Base-by-base conservation (phyloP, 2,329 filamentous ascomycete species). In the Monosporascus sp. region DNA sequence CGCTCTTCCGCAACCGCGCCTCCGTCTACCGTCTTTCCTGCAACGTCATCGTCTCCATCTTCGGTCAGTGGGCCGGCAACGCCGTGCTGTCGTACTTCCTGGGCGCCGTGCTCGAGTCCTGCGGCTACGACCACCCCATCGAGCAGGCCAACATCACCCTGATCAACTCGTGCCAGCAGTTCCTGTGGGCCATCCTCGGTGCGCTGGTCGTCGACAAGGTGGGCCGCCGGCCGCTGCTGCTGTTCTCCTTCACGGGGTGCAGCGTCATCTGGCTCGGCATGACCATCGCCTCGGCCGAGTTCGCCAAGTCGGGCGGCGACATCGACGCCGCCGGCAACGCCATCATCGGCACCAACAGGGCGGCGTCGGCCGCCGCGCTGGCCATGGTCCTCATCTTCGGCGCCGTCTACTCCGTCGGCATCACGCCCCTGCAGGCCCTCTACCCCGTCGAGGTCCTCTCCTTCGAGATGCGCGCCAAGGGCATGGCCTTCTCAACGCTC, bases 381-480 rank as follows among this genome's bases (percentile, higher is more conserved):
- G 77, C 75, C 22, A 75, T 80, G 61, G 76, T 81, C 49, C 82
- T 81, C 66, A 67, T 82, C 39, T 81, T 80, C 54, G 76, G 76
- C 1, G 74, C 77, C 53, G 70, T 78, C 27, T 83, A 75, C 66
- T 77, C 75, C 1, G 65, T 82, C 49, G 55, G 55, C 8, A 57
- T 57, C 14, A 58, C 56, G 0, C 56, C 56, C 6, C 56, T 58
- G 11, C 74, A 76, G 56, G 72, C 72, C 5, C 62, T 78, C 24
- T 77, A 76, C 56, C 72, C 74, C 1, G 74, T 77, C 47, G 75
- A 78, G 59, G 72, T 73, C 27, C 64, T 77, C 5, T 71, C 70
- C 14, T 77, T 75, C 52, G 73, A 77, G 57, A 75, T 74, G 60
- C 70, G 75, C 34, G 75, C 74, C 31, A 77, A 77, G 61, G 74